These are phyloP conservation scores for Mycena alexandri DNA, from an alignment of 768 basidiomycete species.

Conservation along the genomic window DNA sequence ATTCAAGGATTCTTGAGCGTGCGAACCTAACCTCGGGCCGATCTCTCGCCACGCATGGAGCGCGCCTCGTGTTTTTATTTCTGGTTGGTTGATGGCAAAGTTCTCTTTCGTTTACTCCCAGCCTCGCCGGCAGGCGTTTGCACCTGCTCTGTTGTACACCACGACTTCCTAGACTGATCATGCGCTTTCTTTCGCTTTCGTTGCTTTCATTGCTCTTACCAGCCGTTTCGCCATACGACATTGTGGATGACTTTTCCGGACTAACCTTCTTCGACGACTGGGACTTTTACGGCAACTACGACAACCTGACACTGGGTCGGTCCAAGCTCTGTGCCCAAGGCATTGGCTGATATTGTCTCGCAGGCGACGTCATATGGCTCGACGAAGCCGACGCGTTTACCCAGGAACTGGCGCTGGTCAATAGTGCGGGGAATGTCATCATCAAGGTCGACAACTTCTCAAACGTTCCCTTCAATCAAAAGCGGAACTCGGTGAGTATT, in stretches of 20 bases:
- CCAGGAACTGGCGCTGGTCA: constrained; percentile 62
- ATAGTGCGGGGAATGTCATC: constrained; percentile 63
- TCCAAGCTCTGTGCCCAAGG: background rate
- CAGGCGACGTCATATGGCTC: constrained; percentile 65
- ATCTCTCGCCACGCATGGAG: constrained; percentile 1
- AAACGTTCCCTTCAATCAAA: constrained; percentile 62
- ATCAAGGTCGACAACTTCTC: constrained; percentile 71
- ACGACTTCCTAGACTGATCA: constrained; percentile 24
- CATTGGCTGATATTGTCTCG: background rate
- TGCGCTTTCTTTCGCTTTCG: constrained; percentile 25
- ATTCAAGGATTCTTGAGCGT: too few relatives aligned
- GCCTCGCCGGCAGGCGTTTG: constrained; percentile 31
- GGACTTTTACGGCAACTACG: constrained; percentile 55
- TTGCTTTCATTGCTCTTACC: constrained; percentile 26
- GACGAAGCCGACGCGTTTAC: constrained; percentile 51
- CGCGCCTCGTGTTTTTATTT: constrained; percentile 34
- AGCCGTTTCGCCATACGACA: constrained; percentile 42
- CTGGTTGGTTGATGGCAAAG: constrained; percentile 26
- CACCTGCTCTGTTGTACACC: constrained; percentile 31
- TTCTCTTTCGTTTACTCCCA: constrained; percentile 26
- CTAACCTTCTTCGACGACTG: constrained; percentile 59
- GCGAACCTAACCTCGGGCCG: constrained; percentile 20
- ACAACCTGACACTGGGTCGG: constrained; percentile 50
- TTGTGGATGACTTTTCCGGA: constrained; percentile 56
- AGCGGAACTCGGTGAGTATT: constrained; percentile 69